phyloP scores from a whole-genome alignment of 176 grass and related monocot species.

The Oryza glumipatula region DNA sequence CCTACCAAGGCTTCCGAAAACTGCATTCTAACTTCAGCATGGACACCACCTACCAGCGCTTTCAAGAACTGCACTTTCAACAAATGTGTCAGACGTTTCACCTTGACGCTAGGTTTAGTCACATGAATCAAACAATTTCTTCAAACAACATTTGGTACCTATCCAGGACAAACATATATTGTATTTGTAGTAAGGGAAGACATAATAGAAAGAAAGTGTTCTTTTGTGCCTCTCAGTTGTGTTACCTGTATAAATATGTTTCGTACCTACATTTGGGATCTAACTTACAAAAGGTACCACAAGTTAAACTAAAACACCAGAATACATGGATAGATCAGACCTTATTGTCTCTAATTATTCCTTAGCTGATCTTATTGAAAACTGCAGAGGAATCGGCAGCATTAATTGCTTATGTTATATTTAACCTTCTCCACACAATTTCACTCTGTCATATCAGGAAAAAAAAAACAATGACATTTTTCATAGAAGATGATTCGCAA shows the following conservation, averaged over 20 bases:
- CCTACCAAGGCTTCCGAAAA: not conserved
- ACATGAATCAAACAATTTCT: not conserved
- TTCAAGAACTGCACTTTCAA: not conserved
- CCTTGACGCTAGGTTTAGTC: not conserved
- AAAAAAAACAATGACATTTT: not conserved
- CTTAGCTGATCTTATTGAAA: slow-evolving; percentile 26
- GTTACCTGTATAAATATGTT: not conserved
- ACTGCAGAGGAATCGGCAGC: slow-evolving; percentile 6
- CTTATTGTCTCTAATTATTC: slow-evolving; percentile 3
- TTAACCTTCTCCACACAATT: slow-evolving; percentile 28
- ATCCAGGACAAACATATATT: not conserved
- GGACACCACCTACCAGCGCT: not conserved
- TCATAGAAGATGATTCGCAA: slow-evolving; percentile 16
- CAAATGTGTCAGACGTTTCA: slow-evolving; percentile 14
- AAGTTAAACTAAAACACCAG: not conserved
- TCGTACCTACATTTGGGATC: not conserved
- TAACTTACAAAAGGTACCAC: not conserved
- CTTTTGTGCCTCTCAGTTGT: not conserved
- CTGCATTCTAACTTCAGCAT: not conserved
- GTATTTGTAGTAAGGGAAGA: not conserved
- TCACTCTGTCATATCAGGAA: not conserved
- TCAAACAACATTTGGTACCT: not conserved
- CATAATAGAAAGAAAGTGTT: not conserved
- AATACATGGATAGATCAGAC: not conserved
- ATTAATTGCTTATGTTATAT: not conserved